Evolutionary conservation across 2,329 filamentous ascomycete genomes (phyloP), one percentile per base, ranked within the genome.

Genomic region (Amylocarpus encephaloides): DNA sequence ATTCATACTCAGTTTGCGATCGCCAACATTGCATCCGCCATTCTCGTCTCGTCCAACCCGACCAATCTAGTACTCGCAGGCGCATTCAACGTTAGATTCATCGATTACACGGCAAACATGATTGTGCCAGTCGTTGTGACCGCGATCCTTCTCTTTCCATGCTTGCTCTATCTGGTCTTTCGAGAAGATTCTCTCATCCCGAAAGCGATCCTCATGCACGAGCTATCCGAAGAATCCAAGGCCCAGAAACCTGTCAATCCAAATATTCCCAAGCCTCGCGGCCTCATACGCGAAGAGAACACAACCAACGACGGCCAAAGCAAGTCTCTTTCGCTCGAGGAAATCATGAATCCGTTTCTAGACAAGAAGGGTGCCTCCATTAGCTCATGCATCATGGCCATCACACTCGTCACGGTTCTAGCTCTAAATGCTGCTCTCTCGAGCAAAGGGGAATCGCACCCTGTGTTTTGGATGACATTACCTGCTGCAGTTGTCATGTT

Each of bases 51-150:
- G 0, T 88, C 85, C 0, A 89, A 89, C 52, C 86, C 86, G 0
- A 88, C 86, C 2, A 89, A 89, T 49, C 74, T 88, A 6, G 85
- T 88, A 0, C 74, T 88, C 0, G 83, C 85, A 0, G 84, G 85
- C 3, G 85, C 85, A 2, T 88, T 88, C 61, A 61, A 77, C 3
- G 83, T 88, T 69, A 83, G 77, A 45, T 88, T 88, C 64, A 79
- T 88, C 61, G 73, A 78, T 36, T 88, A 88, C 61, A 88, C 84
- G 0, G 84, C 82, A n/a, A 86, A 88, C 62, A 85, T 88, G 76
- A 83, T 88, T 15, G 82, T 88, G 0, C 85, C 85, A 0, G 82
- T 86, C 1, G 68, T 86, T 18, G 70, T 77, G n/a, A 88, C 85
- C 0, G 83, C 76, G 2, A 71, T 88, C 13, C 67, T 86, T 0